These are phyloP conservation scores for Dendrocalamus sinicus DNA, from an alignment of 176 grass and related monocot species.

Conservation along the genomic window DNA sequence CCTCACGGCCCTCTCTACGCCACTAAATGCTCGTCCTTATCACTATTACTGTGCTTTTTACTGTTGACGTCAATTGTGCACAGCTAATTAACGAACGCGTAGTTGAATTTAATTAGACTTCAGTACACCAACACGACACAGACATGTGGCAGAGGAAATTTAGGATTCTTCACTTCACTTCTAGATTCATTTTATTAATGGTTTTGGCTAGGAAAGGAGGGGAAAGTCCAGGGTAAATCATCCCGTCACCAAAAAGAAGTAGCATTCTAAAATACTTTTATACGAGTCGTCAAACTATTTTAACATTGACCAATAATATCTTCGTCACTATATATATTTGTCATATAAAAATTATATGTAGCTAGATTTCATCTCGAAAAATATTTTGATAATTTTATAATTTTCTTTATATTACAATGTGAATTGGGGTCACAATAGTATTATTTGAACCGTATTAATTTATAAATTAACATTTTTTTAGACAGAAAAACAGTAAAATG, in stretches of 20 bases:
- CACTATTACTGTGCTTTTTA: too few species aligned
- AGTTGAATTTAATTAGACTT: not conserved
- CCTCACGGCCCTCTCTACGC: constrained; percentile 20
- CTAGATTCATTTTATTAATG: not conserved
- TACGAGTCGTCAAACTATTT: not conserved
- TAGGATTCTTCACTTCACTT: not conserved
- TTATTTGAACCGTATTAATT: too few species aligned
- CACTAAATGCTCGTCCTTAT: not conserved
- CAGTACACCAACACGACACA: not conserved
- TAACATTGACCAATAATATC: not conserved
- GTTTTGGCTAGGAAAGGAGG: not conserved
- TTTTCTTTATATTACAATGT: too few species aligned
- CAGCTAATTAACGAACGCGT: not conserved
- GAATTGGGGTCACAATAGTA: too few species aligned
- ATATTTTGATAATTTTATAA: too few species aligned
- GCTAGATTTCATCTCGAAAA: too few species aligned
- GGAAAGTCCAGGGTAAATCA: not conserved
- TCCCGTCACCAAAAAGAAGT: too few species aligned
- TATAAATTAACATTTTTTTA: too few species aligned
- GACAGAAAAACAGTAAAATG: not conserved
- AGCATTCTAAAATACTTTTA: too few species aligned
- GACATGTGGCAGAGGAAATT: not conserved
- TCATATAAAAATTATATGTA: not conserved
- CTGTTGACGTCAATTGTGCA: constrained; percentile 21
- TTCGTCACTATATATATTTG: not conserved